Conservation (phyloP, 495 filamentous ascomycete species). For the Jackrogersella multiformis region DNA sequence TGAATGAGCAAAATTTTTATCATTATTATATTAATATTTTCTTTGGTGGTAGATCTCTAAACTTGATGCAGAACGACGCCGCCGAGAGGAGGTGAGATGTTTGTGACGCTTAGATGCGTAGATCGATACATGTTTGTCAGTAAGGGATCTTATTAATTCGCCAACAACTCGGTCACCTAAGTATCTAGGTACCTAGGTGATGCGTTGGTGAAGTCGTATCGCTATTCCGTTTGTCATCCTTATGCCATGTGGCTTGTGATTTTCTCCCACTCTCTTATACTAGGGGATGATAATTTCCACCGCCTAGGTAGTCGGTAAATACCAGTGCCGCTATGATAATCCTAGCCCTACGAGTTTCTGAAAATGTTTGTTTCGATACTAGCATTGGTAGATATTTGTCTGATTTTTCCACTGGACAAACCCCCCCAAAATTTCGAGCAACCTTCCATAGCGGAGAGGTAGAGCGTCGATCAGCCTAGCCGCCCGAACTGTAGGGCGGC, state of each 20-base stretch:
- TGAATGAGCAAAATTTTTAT: neutral
- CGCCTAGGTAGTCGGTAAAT: no score
- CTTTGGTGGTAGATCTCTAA: neutral
- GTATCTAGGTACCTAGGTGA: no score
- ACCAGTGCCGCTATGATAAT: neutral
- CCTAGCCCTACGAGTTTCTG: neutral
- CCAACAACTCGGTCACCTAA: no score
- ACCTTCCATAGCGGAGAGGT: neutral
- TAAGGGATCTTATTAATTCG: neutral
- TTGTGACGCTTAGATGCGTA: neutral
- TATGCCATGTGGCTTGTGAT: neutral
- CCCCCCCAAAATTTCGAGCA: no score
- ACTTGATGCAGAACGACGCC: neutral
- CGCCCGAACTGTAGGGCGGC: constrained; percentile 9
- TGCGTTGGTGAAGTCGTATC: neutral
- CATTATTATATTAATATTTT: neutral
- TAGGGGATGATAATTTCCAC: neutral
- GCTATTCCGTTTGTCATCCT: neutral
- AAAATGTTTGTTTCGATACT: constrained; percentile 1
- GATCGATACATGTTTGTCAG: neutral
- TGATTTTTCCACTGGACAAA: no score
- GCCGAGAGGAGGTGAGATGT: neutral
- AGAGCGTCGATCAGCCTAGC: constrained; percentile 19
- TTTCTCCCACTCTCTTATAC: neutral
- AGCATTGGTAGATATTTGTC: neutral